phyloP scores from a whole-genome alignment of 495 filamentous ascomycete species.

The Sabuloglossum arenarium region DNA sequence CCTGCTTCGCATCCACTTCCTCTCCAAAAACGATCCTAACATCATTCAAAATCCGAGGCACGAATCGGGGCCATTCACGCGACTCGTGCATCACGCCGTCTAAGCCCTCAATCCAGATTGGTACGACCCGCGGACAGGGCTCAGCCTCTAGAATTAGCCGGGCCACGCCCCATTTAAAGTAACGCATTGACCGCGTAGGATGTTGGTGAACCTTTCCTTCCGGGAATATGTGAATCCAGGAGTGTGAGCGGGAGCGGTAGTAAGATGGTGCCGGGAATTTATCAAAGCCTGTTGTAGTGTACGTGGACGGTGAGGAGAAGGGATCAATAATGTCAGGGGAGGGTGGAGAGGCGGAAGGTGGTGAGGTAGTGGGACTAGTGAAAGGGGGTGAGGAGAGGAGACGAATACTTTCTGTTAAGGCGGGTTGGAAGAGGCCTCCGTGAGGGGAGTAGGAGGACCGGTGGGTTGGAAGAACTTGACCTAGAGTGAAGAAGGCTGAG shows the following conservation, averaged over 20 bases:
- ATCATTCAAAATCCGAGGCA: slow-evolving; percentile 52
- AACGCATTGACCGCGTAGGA: slow-evolving; percentile 56
- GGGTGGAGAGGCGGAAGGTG: slow-evolving; percentile 19
- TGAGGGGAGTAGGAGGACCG: slow-evolving; percentile 47
- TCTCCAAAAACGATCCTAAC: slow-evolving; percentile 59
- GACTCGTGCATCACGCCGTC: slow-evolving; percentile 70
- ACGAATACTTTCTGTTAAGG: slow-evolving; percentile 66
- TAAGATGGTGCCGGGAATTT: slow-evolving; percentile 33
- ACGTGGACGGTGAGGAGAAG: slow-evolving; percentile 33
- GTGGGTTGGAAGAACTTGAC: slow-evolving; percentile 80
- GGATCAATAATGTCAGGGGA: slow-evolving; percentile 36
- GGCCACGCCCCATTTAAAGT: slow-evolving; percentile 94
- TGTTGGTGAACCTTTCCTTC: slow-evolving; percentile 89
- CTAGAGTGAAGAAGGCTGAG: slow-evolving; percentile 54
- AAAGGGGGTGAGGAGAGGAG: slow-evolving; percentile 50
- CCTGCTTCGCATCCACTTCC: slow-evolving; percentile 32
- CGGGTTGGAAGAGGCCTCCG: slow-evolving; percentile 76
- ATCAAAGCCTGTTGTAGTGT: slow-evolving; percentile 39
- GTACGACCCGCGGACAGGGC: slow-evolving; percentile 65
- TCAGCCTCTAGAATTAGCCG: slow-evolving; percentile 74
- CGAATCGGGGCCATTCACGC: slow-evolving; percentile 54
- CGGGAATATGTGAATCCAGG: slow-evolving; percentile 90
- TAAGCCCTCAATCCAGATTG: slow-evolving; percentile 81
- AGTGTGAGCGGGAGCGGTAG: slow-evolving; percentile 30
- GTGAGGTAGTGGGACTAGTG: slow-evolving; percentile 14